Evolutionary conservation across 306 rosid species (phyloP).

Genomic region (Rosa persica): DNA sequence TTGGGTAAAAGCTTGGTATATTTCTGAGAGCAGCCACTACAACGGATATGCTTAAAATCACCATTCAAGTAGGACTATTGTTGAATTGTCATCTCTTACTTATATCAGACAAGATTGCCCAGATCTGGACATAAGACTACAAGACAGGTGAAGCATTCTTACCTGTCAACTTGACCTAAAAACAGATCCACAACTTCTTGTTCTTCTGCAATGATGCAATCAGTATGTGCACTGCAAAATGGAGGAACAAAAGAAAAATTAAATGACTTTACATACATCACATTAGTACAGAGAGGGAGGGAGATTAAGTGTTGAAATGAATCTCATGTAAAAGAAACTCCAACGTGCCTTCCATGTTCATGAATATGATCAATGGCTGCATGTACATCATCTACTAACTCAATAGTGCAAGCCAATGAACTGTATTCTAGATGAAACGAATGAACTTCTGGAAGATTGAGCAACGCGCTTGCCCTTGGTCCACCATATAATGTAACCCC

Average conservation of each 20-base stretch:
- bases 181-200: conserved; percentile 63
- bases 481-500: conserved; percentile 88
- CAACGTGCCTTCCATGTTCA: conserved; percentile 79
- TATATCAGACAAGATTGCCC: background rate
- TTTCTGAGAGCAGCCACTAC: background rate
- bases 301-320: conserved; percentile 17
- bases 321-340: conserved; percentile 25
- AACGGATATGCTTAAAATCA: background rate
- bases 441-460: conserved; percentile 64
- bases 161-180: conserved; percentile 92
- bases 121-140: background rate
- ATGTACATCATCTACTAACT: conserved; percentile 75
- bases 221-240: conserved; percentile 90
- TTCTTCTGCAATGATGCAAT: conserved; percentile 78
- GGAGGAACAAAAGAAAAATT: conserved; percentile 16
- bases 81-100: background rate
- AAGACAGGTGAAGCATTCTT: conserved; percentile 1
- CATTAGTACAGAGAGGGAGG: conserved; percentile 10
- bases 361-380: conserved; percentile 86
- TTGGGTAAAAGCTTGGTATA: background rate
- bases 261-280: background rate
- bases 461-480: conserved; percentile 66
- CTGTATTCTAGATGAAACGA: conserved; percentile 86
- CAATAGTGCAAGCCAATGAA: conserved; percentile 87
- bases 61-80: background rate